A percentile compares a stretch with the other conserved stretches of the same genome.
phyloP scores from a whole-genome alignment of 1,139 yeast species.

The Yamadazyma diospyri region DNA sequence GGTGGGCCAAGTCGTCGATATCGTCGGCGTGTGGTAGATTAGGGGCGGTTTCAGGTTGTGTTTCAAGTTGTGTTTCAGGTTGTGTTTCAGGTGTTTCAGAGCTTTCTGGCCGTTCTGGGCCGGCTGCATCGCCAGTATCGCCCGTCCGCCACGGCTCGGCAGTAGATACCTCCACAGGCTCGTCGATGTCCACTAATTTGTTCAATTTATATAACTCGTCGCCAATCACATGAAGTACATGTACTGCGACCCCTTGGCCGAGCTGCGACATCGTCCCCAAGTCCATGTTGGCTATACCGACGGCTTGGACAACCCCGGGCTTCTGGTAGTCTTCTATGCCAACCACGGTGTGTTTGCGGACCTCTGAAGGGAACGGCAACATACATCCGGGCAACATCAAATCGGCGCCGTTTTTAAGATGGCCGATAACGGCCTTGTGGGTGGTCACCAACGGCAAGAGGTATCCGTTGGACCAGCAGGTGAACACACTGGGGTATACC shows the following conservation, averaged over 20 bases:
- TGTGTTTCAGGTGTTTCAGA: constrained; percentile 10
- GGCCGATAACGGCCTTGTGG: constrained; percentile 65
- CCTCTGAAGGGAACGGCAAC: constrained; percentile 62
- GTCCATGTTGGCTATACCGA: constrained; percentile 64
- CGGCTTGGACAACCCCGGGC: constrained; percentile 69
- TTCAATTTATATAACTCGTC: constrained; percentile 53
- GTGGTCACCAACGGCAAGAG: constrained; percentile 67
- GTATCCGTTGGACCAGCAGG: constrained; percentile 67
- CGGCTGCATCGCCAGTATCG: constrained; percentile 8
- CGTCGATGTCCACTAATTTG: constrained; percentile 41
- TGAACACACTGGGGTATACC: constrained; percentile 67
- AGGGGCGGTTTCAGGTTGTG: not conserved
- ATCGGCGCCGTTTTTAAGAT: constrained; percentile 75
- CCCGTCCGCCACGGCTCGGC: constrained; percentile 19
- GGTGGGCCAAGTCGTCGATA: constrained; percentile 10
- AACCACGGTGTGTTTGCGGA: constrained; percentile 55
- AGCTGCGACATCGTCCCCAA: constrained; percentile 42
- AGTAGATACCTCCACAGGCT: constrained; percentile 30
- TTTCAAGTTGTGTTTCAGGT: constrained; percentile 7
- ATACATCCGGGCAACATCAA: constrained; percentile 89
- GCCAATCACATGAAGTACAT: constrained; percentile 48
- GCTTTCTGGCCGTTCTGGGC: constrained; percentile 9
- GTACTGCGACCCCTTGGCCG: constrained; percentile 64
- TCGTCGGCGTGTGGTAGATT: not conserved
- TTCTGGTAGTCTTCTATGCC: constrained; percentile 62